Base-by-base conservation (phyloP, 2,329 filamentous ascomycete species). In the Aspergillus tanneri region DNA sequence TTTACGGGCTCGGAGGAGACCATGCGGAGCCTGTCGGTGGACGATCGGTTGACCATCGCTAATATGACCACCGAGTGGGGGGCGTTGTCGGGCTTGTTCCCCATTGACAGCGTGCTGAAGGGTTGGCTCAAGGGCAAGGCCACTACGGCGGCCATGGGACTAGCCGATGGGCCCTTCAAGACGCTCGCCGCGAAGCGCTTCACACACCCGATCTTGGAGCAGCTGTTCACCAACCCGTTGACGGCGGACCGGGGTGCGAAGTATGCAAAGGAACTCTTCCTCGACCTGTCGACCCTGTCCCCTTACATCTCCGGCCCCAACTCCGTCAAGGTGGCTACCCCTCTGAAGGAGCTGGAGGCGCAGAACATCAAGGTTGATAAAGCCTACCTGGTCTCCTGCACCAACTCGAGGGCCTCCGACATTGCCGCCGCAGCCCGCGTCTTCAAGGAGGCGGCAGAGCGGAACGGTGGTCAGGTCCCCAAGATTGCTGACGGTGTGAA, bases 41-140 rank as follows among this genome's bases (percentile, higher is more conserved):
- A 93, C 57, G 78, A 86, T 56, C 77, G 90, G 9, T 68, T 95
- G 25, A 85, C 88, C 0, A 72, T 73, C 25, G 70, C 76, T 4
- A 93, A 92, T 65, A 93, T 93, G 88, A 85, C 85, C 0, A 89
- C 85, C 0, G 89, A 93, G 63, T 91, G 86, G 86, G 86, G 86
- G 44, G 88, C 86, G 1, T 72, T 91, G 12, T 80, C 79, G 39
- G 86, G 85, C 18, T 69, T 89, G 1, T 96, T 96, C 71, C 91
- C 91, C 1, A 86, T 95, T 41, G 91, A 96, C 65, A 66, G 72
- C 0, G 77, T 82, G 0, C 78, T 96, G 1, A 76, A 85, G 59
- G 73, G 76, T 10, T 96, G 91, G 91, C 68, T 91, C 18, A 79
- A 87, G 22, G 78, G 75, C 53, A 25, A 27, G 16, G 38, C 28